Evolutionary conservation across 2,329 filamentous ascomycete genomes (phyloP).

Genomic region (Diaporthe humulicola): DNA sequence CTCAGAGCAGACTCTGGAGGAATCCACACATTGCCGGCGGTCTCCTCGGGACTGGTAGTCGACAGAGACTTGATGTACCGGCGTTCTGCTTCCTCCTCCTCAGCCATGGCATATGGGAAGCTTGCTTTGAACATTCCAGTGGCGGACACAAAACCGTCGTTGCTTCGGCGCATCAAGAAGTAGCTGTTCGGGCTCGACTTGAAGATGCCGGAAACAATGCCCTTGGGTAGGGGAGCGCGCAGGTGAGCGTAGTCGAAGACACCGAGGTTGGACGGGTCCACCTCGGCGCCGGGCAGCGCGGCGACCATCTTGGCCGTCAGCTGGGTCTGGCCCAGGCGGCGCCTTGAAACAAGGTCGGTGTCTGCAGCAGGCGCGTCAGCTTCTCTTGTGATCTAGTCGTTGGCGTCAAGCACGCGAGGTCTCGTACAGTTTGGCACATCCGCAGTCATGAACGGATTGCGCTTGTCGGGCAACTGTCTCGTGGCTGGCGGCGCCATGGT

Average conservation of each 20-base stretch:
- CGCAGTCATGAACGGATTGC: conserved; percentile 68
- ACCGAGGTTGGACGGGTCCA: conserved; percentile 80
- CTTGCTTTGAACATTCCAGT: conserved; percentile 95
- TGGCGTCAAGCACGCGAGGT: neutral
- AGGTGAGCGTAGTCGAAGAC: conserved; percentile 97
- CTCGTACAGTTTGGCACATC: conserved; percentile 64
- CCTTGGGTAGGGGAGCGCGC: conserved; percentile 90
- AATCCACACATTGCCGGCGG: conserved; percentile 97
- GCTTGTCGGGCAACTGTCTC: conserved; percentile 56
- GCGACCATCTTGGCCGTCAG: conserved; percentile 85
- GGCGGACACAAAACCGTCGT: conserved; percentile 86
- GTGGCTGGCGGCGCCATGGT: conserved; percentile 42
- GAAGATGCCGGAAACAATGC: conserved; percentile 94
- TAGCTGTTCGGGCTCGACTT: conserved; percentile 91
- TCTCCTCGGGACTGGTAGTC: conserved; percentile 89
- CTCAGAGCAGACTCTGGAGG: conserved; percentile 83
- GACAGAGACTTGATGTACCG: conserved; percentile 86
- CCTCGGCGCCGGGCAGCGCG: conserved; percentile 77
- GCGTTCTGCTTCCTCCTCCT: conserved; percentile 82
- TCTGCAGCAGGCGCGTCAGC: conserved; percentile 60
- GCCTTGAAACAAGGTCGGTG: conserved; percentile 81
- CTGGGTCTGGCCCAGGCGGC: conserved; percentile 93
- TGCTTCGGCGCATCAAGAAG: conserved; percentile 93
- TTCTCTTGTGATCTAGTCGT: conserved; percentile 24
- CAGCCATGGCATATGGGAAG: conserved; percentile 81